Base-by-base conservation (phyloP, 495 filamentous ascomycete species). In the Daldinia vernicosa region DNA sequence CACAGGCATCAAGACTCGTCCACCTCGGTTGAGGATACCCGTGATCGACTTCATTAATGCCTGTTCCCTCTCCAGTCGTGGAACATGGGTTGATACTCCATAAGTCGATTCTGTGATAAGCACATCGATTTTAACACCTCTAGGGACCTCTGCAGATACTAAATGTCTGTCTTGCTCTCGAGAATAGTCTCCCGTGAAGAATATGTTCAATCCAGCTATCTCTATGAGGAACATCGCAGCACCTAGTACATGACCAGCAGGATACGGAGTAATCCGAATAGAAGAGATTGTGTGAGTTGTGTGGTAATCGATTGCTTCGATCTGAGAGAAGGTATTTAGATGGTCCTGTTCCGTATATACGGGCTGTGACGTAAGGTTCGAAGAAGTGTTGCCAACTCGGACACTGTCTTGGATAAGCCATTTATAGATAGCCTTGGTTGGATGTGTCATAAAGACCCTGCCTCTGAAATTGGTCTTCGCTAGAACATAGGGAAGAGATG, bases 371-470 rank as follows among this genome's bases (percentile, higher is more conserved):
- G 88, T 88, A 65, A 91, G 87, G 67, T 92, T 90, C 1, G 92
- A 91, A 0, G 92, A 90, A 0, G 91, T 93, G 77, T 93, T 85
- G 55, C 90, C 89, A 35, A 99, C 94, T 66, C 95, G 90, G 28
- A 99, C 91, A 76, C 92, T 94, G 81, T 99, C 95, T 78, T 97
- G 93, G 58, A 98, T 97, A 35, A 99, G 86, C 94, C 95, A 98
- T 84, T 98, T 98, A 86, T 99, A 99, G 80, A 99, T 99, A 66
- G 95, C 95, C 80, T 98, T 98, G 26, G 95, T 99, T 5, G 95
- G 92, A 82, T 98, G 95, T 27, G 95, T 99, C 95, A 98, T 99
- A 82, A 98, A 98, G 63, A 98, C 94, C 28, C 94, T 89, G 60
- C 95, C 95, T 69, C 91, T 90, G 86, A 99, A 99, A 76, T 96